Conservation (phyloP, 2,329 filamentous ascomycete species). For the Ascosphaera apis region DNA sequence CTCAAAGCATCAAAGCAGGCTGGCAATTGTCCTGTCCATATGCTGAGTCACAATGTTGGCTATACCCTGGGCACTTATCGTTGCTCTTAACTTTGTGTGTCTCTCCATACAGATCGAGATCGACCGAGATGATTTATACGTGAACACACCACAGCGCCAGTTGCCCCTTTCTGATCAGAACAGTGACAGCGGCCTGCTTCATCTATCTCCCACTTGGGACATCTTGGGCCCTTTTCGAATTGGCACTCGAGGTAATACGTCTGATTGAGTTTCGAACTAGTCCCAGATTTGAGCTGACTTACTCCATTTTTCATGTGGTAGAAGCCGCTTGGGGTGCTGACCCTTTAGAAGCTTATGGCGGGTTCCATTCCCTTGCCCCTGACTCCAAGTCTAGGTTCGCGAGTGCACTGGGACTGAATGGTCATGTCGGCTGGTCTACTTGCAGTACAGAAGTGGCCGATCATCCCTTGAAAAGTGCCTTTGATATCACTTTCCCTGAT, state of each 20-base stretch:
- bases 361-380: constrained; percentile 26
- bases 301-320: too few relatives aligned
- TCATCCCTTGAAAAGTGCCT: constrained; percentile 13
- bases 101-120: too few relatives aligned
- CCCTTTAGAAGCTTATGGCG: constrained; percentile 30
- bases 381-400: constrained; percentile 20
- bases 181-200: constrained; percentile 1
- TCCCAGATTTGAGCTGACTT: too few relatives aligned
- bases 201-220: constrained; percentile 21
- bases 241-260: constrained; percentile 36
- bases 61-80: too few relatives aligned
- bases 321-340: constrained; percentile 37
- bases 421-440: constrained; percentile 26
- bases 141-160: too few relatives aligned
- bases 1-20: too few relatives aligned
- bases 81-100: too few relatives aligned
- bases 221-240: constrained; percentile 34
- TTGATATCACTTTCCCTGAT: constrained; percentile 25
- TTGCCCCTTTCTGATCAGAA: constrained; percentile 1
- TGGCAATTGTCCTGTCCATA: too few relatives aligned
- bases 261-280: too few relatives aligned
- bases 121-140: too few relatives aligned
- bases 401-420: constrained; percentile 29
- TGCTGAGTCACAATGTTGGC: too few relatives aligned
- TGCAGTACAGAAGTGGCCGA: constrained; percentile 13